Conservation (phyloP, 2,329 filamentous ascomycete species). For the Rutstroemia sydowiana region DNA sequence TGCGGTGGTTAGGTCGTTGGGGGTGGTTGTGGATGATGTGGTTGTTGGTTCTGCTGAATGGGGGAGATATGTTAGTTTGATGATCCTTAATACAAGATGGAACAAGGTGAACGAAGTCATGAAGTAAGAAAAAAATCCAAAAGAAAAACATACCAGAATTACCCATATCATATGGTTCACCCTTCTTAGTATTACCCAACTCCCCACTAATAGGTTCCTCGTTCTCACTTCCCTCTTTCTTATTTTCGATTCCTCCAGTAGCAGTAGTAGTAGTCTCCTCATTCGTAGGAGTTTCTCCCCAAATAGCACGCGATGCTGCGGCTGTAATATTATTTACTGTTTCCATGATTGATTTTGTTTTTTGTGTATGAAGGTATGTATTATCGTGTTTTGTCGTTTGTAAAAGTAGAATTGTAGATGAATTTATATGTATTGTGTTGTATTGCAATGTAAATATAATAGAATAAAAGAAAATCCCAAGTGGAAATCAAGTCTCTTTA, state of each 20-base stretch:
- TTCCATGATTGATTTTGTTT: conserved; percentile 44
- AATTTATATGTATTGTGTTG: neutral
- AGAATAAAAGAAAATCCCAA: neutral
- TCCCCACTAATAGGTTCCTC: conserved; percentile 67
- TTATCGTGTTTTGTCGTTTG: too few relatives aligned
- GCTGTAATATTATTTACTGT: conserved; percentile 50
- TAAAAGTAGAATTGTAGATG: neutral
- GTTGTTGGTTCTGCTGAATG: neutral
- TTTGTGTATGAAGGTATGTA: too few relatives aligned
- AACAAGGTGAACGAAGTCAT: neutral
- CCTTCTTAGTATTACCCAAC: conserved; percentile 56
- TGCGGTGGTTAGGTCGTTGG: neutral
- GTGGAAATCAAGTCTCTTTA: neutral
- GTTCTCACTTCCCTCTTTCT: conserved; percentile 22
- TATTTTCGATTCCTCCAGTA: too few relatives aligned
- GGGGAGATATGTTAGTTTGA: neutral
- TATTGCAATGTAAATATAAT: neutral
- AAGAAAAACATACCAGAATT: conserved; percentile 41
- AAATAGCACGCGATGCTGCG: conserved; percentile 37
- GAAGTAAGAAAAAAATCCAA: neutral
- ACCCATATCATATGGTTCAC: conserved; percentile 72
- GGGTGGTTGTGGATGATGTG: neutral
- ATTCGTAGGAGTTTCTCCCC: conserved; percentile 28
- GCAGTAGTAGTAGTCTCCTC: neutral
- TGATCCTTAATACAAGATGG: neutral